A percentile compares a stretch with the other conserved stretches of the same genome.
Conservation (phyloP, 352 stramenopile species). For the Hyaloperonospora brassicae region DNA sequence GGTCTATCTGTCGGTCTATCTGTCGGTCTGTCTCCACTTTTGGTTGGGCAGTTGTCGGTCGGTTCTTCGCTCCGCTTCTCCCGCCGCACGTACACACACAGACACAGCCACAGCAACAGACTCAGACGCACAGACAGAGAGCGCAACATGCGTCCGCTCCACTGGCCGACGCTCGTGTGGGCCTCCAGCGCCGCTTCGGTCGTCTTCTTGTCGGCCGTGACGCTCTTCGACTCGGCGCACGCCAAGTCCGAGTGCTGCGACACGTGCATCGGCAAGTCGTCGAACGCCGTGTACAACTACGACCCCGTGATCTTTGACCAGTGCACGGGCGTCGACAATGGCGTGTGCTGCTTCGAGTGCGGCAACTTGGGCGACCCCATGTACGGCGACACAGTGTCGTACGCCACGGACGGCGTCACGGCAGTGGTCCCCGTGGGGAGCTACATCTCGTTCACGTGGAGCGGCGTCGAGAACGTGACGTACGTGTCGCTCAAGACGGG, state of each 20-base stretch:
- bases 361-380: constrained; percentile 27
- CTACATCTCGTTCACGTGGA: constrained; percentile 1
- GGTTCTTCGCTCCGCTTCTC: too few relatives aligned
- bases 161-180: too few relatives aligned
- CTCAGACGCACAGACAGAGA: too few relatives aligned
- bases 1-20: too few relatives aligned
- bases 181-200: too few relatives aligned
- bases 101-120: too few relatives aligned
- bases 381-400: constrained; percentile 27
- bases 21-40: too few relatives aligned
- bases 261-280: constrained; percentile 61
- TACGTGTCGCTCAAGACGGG: constrained; percentile 2
- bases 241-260: constrained; percentile 39
- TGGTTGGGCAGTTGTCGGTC: too few relatives aligned
- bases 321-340: constrained; percentile 35
- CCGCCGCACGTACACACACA: too few relatives aligned
- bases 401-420: constrained; percentile 6
- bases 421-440: not conserved
- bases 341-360: constrained; percentile 70
- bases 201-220: too few relatives aligned
- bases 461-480: constrained; percentile 1
- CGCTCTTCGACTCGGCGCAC: too few relatives aligned
- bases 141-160: too few relatives aligned
- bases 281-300: constrained; percentile 47
- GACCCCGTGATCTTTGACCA: constrained; percentile 52